phyloP scores from a whole-genome alignment of 2,329 filamentous ascomycete species.

The Ophiocordyceps camponoti-floridani region DNA sequence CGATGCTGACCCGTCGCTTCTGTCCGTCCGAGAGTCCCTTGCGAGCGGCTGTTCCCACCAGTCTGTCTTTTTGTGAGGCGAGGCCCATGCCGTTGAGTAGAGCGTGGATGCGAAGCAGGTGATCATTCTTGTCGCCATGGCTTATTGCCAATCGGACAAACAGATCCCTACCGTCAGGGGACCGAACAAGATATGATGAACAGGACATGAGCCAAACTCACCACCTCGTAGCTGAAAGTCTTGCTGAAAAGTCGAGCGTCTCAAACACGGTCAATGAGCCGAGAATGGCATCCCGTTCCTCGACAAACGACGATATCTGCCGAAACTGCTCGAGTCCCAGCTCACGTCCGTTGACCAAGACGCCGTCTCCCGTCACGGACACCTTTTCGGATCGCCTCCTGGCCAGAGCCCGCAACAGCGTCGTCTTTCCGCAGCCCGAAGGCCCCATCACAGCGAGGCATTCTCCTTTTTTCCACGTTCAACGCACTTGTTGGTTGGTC shows the following conservation, averaged over 20 bases:
- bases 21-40: constrained; percentile 77
- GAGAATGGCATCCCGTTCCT: constrained; percentile 75
- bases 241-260: constrained; percentile 61
- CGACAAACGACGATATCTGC: constrained; percentile 58
- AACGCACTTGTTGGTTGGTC: too few relatives aligned
- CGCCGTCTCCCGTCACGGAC: constrained; percentile 18
- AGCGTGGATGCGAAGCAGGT: constrained; percentile 42
- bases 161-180: not conserved
- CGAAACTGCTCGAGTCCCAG: constrained; percentile 39
- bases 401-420: constrained; percentile 64
- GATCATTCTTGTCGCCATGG: constrained; percentile 23
- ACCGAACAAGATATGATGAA: not conserved
- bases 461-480: not conserved
- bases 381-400: constrained; percentile 26
- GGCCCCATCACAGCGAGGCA: constrained; percentile 65
- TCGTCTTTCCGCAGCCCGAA: constrained; percentile 60
- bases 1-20: constrained; percentile 64
- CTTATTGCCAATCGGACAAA: not conserved
- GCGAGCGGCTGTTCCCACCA: constrained; percentile 67
- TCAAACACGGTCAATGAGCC: constrained; percentile 66
- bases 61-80: constrained; percentile 44
- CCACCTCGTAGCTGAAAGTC: constrained; percentile 43
- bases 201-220: constrained; percentile 24
- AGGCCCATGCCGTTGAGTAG: constrained; percentile 61
- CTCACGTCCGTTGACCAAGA: constrained; percentile 41